Base-by-base conservation (phyloP, 306 rosid genomes). In the Ormosia semicastrata region DNA sequence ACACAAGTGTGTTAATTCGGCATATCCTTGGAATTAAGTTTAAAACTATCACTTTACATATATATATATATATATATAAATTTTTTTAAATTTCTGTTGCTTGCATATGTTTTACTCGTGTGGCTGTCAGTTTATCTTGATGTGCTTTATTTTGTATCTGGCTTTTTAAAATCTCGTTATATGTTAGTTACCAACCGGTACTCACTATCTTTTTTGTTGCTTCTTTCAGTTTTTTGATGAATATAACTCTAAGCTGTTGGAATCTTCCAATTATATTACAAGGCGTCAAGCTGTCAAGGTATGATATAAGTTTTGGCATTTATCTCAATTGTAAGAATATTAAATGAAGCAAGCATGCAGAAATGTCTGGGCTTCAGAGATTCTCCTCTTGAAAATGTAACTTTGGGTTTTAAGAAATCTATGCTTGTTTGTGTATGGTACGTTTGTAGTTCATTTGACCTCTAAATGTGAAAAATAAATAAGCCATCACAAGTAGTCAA, bases 231-330 rank as follows among this genome's bases (percentile, higher is more conserved):
- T 92, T 88, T 92, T 94, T 73, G 86, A 85, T 2, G 98, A 92
- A 64, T 94, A 94, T 81, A 92, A 91, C 88, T 86, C 92, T 24
- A 94, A 94, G 89, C 84, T 94, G 70, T 82, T 94, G 82, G 98
- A 92, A 80, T 94, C 98, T 53, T 50, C 93, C 72, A 92, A 94
- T 84, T 94, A 94, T 85, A 92, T 94, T 75, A 94, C 98, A 75
- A 90, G 97, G 86, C 90, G 98, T 54, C 98, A 91, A 85, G 98
- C 98, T 81, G 89, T 91, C 72, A 94, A 91, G 98, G 98, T 94
- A 88, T 76, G 89, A 17, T 32, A 44, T 34, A 34, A 53, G 65
- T 79, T 73, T 66, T 77, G 60, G 34, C 58, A 43, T 67, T 67
- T 64, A 10, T 81, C 14, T 75, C 8, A 10, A 24, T 64, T 50